phyloP scores from a whole-genome alignment of 768 basidiomycete species.

The Leccinum disarticulatum region DNA sequence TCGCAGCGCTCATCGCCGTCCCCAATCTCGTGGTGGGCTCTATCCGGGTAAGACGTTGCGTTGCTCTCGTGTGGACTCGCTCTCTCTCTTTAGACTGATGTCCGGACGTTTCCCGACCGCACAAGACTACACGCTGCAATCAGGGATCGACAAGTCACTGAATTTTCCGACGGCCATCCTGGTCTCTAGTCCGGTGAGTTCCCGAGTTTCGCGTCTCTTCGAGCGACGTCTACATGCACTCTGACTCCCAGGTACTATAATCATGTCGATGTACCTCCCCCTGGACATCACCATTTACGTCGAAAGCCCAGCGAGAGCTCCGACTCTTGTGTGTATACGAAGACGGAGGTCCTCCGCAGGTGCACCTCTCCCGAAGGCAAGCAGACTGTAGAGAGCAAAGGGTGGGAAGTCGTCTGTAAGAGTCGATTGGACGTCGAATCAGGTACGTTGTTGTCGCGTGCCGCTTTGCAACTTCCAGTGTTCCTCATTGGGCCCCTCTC shows the following conservation, averaged over 20 bases:
- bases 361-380: too few species aligned
- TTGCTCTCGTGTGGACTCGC: neutral
- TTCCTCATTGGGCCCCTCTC: too few species aligned
- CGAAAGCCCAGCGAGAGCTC: conserved; percentile 40
- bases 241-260: conserved; percentile 38
- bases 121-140: conserved; percentile 82
- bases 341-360: too few species aligned
- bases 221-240: too few species aligned
- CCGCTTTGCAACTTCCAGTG: too few species aligned
- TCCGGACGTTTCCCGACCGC: conserved; percentile 74
- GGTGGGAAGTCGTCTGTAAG: conserved; percentile 73
- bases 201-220: too few species aligned
- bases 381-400: conserved; percentile 60
- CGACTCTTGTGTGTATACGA: too few species aligned
- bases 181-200: too few species aligned
- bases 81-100: conserved; percentile 60
- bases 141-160: conserved; percentile 43
- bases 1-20: conserved; percentile 63
- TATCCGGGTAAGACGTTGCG: neutral
- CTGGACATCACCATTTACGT: conserved; percentile 32
- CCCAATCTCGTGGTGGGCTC: conserved; percentile 77
- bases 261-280: conserved; percentile 81
- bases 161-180: too few species aligned
- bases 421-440: conserved; percentile 69
- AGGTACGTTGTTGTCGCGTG: conserved; percentile 42